Conservation (phyloP, 2,329 filamentous ascomycete species). For the Stemphylium beticola region DNA sequence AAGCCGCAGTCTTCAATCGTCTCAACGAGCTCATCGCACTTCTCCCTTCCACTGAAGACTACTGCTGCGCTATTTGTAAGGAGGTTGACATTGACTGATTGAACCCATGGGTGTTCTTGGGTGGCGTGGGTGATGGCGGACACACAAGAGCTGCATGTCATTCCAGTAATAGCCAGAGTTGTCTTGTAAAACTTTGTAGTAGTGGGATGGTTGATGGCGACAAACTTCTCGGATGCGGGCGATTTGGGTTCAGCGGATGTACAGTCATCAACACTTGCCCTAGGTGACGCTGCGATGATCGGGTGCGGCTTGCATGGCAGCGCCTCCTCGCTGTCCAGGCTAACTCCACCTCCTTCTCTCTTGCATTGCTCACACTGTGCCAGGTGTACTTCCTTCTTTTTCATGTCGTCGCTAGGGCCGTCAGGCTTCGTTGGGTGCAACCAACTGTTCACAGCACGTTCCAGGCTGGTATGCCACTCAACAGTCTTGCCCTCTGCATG, state of each 20-base stretch:
- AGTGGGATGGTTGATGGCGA: constrained; percentile 21
- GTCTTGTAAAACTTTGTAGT: constrained; percentile 35
- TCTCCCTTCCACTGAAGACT: constrained; percentile 55
- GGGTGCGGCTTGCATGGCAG: constrained; percentile 22
- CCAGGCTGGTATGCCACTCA: constrained; percentile 45
- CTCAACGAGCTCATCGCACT: constrained; percentile 53
- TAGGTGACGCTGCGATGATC: constrained; percentile 17
- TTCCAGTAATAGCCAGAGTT: constrained; percentile 61
- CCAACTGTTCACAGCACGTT: constrained; percentile 45
- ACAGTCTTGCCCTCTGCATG: constrained; percentile 14
- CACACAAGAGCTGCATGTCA: constrained; percentile 66
- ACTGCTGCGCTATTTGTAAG: constrained; percentile 59
- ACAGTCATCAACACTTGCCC: constrained; percentile 19
- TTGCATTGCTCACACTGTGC: constrained; percentile 46
- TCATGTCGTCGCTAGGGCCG: constrained; percentile 31
- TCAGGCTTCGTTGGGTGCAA: constrained; percentile 17
- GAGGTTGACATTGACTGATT: constrained; percentile 58
- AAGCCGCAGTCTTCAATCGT: constrained; percentile 59
- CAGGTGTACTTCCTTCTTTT: constrained; percentile 40
- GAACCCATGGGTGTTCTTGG: constrained; percentile 56
- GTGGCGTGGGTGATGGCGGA: constrained; percentile 58
- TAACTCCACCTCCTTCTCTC: constrained; percentile 35
- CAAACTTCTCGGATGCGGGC: constrained; percentile 22
- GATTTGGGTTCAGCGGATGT: constrained; percentile 15
- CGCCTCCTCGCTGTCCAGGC: constrained; percentile 16